Evolutionary conservation across 2,329 filamentous ascomycete genomes (phyloP), one percentile per base, ranked within the genome.

Genomic region (Parascedosporium putredinis): DNA sequence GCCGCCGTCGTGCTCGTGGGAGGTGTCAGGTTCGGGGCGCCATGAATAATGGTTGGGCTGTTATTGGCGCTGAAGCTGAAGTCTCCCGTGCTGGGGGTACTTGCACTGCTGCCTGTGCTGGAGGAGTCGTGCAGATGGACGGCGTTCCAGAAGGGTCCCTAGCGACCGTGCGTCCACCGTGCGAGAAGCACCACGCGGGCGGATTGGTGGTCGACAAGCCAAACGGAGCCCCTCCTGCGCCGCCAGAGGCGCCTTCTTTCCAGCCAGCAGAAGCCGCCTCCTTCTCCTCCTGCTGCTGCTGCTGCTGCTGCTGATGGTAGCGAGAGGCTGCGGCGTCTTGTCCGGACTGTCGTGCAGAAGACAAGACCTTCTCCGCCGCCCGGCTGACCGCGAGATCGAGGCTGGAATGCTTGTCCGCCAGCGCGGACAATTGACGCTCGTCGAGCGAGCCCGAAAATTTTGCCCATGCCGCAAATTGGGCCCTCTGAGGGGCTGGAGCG

Each of bases 371-470:
- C 42, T 45, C 42, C 25, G 42, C 42, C 12, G 42, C 42, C 23
- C 14, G 23, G 23, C 25, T 45, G 23, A 45, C 42, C 25, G 42
- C 42, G n/a, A 45, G 25, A 29, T 45, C 42, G 10, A 45, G 20
- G 20, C 42, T 45, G 20, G 42, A 45, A 18, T 45, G 42, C 23
- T 45, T 45, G 42, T 29, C 23, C n/a, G n/a, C n/a, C n/a, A n/a
- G n/a, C n/a, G n/a, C n/a, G n/a, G n/a, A n/a, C n/a, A n/a, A n/a
- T n/a, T n/a, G 23, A 25, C 20, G 23, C 38, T 20, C n/a, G 38
- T 42, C 18, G 38, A 8, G n/a, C 18, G 6, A 42, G 42, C 14
- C 10, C 18, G 42, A 45, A 45, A 45, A 45, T 14, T 45, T 45
- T 29, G 23, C 42, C 42, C 14, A 20, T 12, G 9, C 27, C 25